Base-by-base conservation (phyloP, 345 rosid species). In the Pistacia integerrima region DNA sequence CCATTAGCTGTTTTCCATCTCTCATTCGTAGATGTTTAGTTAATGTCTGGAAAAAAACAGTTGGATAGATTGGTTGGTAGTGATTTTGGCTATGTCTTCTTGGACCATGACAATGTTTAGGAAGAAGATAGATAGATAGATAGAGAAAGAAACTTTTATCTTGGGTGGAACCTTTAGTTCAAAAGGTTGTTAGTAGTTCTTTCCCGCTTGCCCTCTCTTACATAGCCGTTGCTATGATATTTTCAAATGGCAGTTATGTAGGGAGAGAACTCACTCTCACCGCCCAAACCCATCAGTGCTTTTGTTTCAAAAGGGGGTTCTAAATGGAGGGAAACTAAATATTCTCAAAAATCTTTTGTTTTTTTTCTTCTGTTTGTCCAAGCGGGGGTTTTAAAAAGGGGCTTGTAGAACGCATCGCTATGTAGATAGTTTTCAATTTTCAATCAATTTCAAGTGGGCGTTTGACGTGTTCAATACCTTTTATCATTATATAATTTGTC, bases 171-270 rank as follows among this genome's bases (percentile, higher is more conserved):
- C 25, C 57, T 68, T 75, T 73, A 64, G 80, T 81, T 83, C 83
- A 79, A 86, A 83, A 86, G 61, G 83, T 81, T 67, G 88, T 83
- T 86, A 70, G 87, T 48, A 22, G 18, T 74, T 51, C 16, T 36
- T 65, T 75, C 82, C 81, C 82, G 75, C 81, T 70, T 67, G 72
- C 65, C 57, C 60, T 46, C 60, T 54, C 69, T 51, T 44, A 48
- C 46, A 76, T 76, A 83, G 81, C 83, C 83, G 86, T 83, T 83
- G 44, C 56, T 62, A 7, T 76, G 77, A 46, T 55, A 72, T 55
- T 76, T 86, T 86, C 87, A 84, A 86, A 86, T 79, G 82, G 76
- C 76, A 82, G 89, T 86, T 86, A 73, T 28, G 64, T 59, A 61
- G 57, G 59, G 16, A 49, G 16, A 49, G 73, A 67, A 35, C 72